phyloP scores from a whole-genome alignment of 257 asterid species.

The Solanum boliviense region DNA sequence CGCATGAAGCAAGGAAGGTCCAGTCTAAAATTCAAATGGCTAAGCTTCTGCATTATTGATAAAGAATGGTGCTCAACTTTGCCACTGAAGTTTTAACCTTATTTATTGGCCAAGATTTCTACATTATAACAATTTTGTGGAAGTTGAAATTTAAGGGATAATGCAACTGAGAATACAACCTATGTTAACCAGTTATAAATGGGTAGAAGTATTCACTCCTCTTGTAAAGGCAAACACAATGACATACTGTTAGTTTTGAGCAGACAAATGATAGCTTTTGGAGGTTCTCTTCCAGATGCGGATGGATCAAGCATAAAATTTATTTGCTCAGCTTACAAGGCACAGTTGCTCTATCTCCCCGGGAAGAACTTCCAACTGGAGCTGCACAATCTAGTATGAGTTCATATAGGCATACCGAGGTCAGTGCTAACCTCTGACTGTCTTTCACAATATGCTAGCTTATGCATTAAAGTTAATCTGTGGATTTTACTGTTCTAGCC shows the following conservation, averaged over 20 bases:
- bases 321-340: conserved; percentile 9
- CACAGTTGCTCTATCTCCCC: background rate
- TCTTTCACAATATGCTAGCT: background rate
- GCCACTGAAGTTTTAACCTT: background rate
- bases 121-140: background rate
- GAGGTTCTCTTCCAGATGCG: conserved; percentile 15
- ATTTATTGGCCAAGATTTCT: background rate
- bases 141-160: background rate
- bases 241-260: background rate
- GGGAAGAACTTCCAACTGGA: background rate
- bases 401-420: conserved; percentile 1
- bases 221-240: background rate
- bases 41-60: background rate
- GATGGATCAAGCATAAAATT: background rate
- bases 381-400: conserved; percentile 1
- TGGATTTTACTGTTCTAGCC: background rate
- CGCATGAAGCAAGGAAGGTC: background rate
- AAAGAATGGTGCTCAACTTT: background rate
- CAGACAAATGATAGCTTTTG: conserved; percentile 12
- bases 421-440: background rate
- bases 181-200: background rate
- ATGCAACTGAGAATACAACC: background rate
- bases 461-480: background rate
- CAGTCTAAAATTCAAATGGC: background rate
- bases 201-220: background rate